These are phyloP conservation scores for Cordyceps cateniannulata DNA, from an alignment of 2,329 filamentous ascomycete species.

Conservation along the genomic window DNA sequence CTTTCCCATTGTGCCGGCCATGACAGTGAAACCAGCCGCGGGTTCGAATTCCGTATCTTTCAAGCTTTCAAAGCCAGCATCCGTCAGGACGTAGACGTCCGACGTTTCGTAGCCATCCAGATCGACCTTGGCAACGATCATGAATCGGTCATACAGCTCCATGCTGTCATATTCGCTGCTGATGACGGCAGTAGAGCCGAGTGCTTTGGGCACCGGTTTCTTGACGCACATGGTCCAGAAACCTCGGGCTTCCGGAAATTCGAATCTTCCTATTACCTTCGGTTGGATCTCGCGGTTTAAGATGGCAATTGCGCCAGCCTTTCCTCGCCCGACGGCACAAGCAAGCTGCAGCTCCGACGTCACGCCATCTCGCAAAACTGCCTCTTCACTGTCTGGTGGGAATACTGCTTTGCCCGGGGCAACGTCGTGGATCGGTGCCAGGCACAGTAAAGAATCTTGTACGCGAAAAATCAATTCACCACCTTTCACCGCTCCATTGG, in stretches of 20 bases:
- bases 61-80: constrained; percentile 65
- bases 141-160: constrained; percentile 66
- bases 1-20: constrained; percentile 76
- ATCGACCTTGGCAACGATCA: constrained; percentile 73
- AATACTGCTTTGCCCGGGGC: constrained; percentile 56
- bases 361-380: constrained; percentile 36
- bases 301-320: constrained; percentile 63
- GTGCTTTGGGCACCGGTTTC: constrained; percentile 56
- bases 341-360: constrained; percentile 54
- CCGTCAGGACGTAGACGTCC: constrained; percentile 70
- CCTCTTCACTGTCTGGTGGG: constrained; percentile 38
- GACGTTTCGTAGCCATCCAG: constrained; percentile 67
- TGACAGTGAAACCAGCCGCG: constrained; percentile 78
- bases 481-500: constrained; percentile 38
- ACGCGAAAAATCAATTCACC: constrained; percentile 67
- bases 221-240: constrained; percentile 76
- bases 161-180: constrained; percentile 51
- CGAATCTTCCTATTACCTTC: constrained; percentile 60
- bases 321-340: constrained; percentile 56
- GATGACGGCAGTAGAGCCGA: constrained; percentile 44
- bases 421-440: constrained; percentile 73
- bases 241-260: constrained; percentile 65
- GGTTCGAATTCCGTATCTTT: constrained; percentile 86
- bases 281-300: constrained; percentile 75
- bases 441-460: constrained; percentile 69